phyloP scores from a whole-genome alignment of 306 rosid genomes.

The Abrus precatorius region DNA sequence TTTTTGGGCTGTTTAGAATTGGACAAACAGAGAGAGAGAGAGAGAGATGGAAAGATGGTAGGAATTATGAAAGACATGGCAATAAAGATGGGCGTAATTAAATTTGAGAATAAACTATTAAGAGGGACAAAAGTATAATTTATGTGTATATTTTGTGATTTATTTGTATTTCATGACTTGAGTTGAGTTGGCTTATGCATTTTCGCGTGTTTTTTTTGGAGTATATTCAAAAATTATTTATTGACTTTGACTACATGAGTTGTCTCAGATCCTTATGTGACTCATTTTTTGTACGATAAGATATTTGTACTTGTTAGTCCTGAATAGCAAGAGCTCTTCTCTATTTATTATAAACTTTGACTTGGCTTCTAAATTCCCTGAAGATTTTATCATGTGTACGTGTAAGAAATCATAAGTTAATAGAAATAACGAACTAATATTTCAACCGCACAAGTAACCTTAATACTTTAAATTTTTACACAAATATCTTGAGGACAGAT shows the following conservation, averaged over 20 bases:
- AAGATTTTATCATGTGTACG: background rate
- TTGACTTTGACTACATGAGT: constrained; percentile 15
- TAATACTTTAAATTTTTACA: background rate
- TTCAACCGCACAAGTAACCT: background rate
- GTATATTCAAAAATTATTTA: background rate
- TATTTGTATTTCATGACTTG: background rate
- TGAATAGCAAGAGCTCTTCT: constrained; percentile 5
- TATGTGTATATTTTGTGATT: background rate
- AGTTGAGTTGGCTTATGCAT: background rate
- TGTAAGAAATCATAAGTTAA: background rate
- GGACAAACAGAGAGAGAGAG: background rate
- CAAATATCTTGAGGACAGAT: background rate
- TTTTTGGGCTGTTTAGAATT: background rate
- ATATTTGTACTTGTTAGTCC: background rate
- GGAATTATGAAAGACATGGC: background rate
- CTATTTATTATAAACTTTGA: background rate
- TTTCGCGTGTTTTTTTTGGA: background rate
- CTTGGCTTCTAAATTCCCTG: background rate
- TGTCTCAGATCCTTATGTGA: background rate
- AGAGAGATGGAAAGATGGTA: too few relatives aligned
- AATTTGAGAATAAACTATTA: background rate
- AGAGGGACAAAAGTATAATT: background rate
- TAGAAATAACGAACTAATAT: background rate
- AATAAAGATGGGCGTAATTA: background rate
- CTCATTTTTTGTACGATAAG: background rate